phyloP scores from a whole-genome alignment of 352 stramenopile genomes.

The Aphanomyces cochlioides region DNA sequence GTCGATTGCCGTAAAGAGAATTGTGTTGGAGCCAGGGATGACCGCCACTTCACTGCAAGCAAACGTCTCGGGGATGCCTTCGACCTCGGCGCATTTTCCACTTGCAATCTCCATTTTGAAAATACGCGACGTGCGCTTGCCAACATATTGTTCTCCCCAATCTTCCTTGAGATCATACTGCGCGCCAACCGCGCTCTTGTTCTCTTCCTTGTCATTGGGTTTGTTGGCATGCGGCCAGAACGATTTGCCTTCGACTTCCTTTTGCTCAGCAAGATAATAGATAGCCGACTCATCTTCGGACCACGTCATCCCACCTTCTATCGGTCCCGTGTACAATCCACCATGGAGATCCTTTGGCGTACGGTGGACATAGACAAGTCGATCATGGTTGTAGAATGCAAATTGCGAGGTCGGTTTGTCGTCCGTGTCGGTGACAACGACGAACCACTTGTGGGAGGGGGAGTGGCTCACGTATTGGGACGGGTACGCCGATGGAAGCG shows the following conservation, averaged over 20 bases:
- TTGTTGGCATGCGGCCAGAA: conserved; percentile 63
- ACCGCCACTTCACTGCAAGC: conserved; percentile 69
- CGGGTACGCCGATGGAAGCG: conserved; percentile 6
- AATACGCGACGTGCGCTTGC: conserved; percentile 60
- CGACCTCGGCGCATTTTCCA: conserved; percentile 59
- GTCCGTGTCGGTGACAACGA: conserved; percentile 24
- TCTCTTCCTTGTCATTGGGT: conserved; percentile 28
- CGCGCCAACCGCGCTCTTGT: conserved; percentile 36
- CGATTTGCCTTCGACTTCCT: conserved; percentile 39
- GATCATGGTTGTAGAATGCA: conserved; percentile 12
- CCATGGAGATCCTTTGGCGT: conserved; percentile 68
- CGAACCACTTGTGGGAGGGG: conserved; percentile 16
- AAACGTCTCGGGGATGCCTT: conserved; percentile 50
- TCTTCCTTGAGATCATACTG: conserved; percentile 77
- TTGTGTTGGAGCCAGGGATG: conserved; percentile 45
- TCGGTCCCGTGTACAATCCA: conserved; percentile 60
- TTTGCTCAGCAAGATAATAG: conserved; percentile 75
- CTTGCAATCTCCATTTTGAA: conserved; percentile 63
- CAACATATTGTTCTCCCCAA: conserved; percentile 82
- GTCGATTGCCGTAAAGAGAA: conserved; percentile 65
- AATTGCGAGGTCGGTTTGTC: conserved; percentile 12
- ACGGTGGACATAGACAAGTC: conserved; percentile 33
- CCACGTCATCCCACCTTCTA: conserved; percentile 69
- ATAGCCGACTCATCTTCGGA: conserved; percentile 67
- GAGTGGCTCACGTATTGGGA: conserved; percentile 21